Conservation (phyloP, 1,284 basidiomycete genomes). For the Naganishia sp. region DNA sequence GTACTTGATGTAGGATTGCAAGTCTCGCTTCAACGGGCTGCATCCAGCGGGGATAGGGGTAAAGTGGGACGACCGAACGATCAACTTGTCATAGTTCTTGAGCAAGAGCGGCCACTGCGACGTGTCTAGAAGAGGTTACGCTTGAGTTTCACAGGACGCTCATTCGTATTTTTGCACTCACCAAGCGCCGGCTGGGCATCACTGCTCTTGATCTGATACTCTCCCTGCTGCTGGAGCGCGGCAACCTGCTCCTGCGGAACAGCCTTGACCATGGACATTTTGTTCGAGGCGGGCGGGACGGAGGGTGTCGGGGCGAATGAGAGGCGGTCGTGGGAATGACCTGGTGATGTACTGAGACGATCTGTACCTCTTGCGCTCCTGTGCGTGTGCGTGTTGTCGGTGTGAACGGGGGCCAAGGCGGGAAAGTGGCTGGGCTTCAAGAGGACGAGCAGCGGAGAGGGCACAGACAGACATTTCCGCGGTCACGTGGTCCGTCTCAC, state of each 20-base stretch:
- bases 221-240: constrained; percentile 58
- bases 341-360: constrained; percentile 29
- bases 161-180: constrained; percentile 35
- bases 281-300: background rate
- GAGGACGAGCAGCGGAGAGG: background rate
- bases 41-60: constrained; percentile 85
- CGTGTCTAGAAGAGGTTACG: constrained; percentile 62
- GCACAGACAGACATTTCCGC: constrained; percentile 17
- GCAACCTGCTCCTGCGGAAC: constrained; percentile 40
- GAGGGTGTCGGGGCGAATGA: constrained; percentile 5
- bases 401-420: background rate
- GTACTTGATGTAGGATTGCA: constrained; percentile 85
- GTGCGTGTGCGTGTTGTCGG: constrained; percentile 9
- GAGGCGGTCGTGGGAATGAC: constrained; percentile 22
- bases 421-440: background rate
- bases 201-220: constrained; percentile 83
- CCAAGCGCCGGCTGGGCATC: constrained; percentile 66
- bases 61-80: constrained; percentile 94
- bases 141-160: background rate
- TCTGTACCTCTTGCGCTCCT: constrained; percentile 28
- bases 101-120: constrained; percentile 96
- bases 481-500: constrained; percentile 29
- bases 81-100: constrained; percentile 97
- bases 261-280: constrained; percentile 25
- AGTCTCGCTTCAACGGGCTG: constrained; percentile 91